Percentiles rank a stretch among this genome's conserved stretches.
Evolutionary conservation across 2,329 filamentous ascomycete species (phyloP).

Genomic region (Xenosphaeropsis pyriputrescens): DNA sequence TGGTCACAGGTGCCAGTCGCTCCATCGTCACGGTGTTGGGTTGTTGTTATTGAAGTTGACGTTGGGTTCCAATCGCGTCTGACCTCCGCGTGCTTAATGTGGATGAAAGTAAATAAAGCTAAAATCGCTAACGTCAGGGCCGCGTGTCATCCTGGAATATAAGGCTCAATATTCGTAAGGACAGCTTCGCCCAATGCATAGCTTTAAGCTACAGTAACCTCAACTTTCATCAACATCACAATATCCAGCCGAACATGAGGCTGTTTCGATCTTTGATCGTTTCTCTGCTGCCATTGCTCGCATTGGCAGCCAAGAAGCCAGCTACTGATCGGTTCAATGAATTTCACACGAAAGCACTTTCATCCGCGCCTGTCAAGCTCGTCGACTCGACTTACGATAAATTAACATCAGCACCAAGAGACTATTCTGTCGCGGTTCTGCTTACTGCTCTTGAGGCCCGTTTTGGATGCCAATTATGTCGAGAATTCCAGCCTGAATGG

Average conservation of each 20-base stretch:
- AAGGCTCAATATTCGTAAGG: too few relatives aligned
- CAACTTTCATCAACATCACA: background rate
- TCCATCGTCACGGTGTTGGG: too few relatives aligned
- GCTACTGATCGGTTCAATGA: conserved; percentile 51
- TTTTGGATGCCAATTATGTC: conserved; percentile 76
- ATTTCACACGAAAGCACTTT: conserved; percentile 54
- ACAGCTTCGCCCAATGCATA: conserved; percentile 7
- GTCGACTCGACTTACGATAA: conserved; percentile 61
- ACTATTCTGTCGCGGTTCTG: conserved; percentile 72
- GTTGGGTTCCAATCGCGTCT: too few relatives aligned
- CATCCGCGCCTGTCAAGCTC: conserved; percentile 58
- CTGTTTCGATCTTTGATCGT: conserved; percentile 48
- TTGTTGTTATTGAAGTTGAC: too few relatives aligned
- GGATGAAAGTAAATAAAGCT: too few relatives aligned
- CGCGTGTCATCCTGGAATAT: too few relatives aligned
- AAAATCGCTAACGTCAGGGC: too few relatives aligned
- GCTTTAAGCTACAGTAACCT: conserved; percentile 13
- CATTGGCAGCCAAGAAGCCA: conserved; percentile 50
- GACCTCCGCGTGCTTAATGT: too few relatives aligned
- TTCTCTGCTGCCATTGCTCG: conserved; percentile 43
- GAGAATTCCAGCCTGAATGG: conserved; percentile 91
- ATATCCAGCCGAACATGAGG: conserved; percentile 31
- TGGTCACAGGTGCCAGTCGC: too few relatives aligned
- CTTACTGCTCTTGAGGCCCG: conserved; percentile 74
- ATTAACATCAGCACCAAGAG: conserved; percentile 61